phyloP scores from a whole-genome alignment of 495 filamentous ascomycete genomes.

The Bacidia gigantensis region DNA sequence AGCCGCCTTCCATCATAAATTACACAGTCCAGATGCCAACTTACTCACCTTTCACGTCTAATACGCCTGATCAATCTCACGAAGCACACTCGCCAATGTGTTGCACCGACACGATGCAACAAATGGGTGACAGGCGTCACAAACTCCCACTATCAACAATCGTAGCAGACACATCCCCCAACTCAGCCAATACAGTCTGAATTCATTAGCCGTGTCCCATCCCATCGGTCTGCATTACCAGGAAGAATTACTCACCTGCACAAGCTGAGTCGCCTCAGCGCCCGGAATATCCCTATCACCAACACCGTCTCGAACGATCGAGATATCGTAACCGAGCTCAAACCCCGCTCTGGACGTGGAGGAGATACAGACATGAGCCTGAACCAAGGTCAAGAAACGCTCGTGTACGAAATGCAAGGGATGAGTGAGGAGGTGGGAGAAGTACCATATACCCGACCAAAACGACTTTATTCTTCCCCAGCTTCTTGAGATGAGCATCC shows the following conservation, averaged over 20 bases:
- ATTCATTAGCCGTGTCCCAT: neutral
- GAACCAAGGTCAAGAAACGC: constrained; percentile 1
- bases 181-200: constrained; percentile 26
- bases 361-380: constrained; percentile 47
- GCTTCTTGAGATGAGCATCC: constrained; percentile 24
- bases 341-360: constrained; percentile 41
- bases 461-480: constrained; percentile 34
- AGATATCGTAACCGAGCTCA: constrained; percentile 45
- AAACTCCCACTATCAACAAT: constrained; percentile 26
- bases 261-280: constrained; percentile 26
- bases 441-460: constrained; percentile 23
- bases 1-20: too few species aligned
- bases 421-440: neutral
- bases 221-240: neutral
- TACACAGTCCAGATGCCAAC: too few species aligned
- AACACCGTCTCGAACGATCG: constrained; percentile 41
- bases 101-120: neutral
- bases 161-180: constrained; percentile 35
- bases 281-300: constrained; percentile 47
- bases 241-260: constrained; percentile 23
- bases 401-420: neutral
- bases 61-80: too few species aligned
- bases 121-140: neutral
- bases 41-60: too few species aligned
- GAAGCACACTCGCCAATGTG: neutral